Percentiles rank a stretch among this genome's conserved stretches.
Evolutionary conservation across 75 land plant species (phyloP).

Genomic region (Picea sitchensis): DNA sequence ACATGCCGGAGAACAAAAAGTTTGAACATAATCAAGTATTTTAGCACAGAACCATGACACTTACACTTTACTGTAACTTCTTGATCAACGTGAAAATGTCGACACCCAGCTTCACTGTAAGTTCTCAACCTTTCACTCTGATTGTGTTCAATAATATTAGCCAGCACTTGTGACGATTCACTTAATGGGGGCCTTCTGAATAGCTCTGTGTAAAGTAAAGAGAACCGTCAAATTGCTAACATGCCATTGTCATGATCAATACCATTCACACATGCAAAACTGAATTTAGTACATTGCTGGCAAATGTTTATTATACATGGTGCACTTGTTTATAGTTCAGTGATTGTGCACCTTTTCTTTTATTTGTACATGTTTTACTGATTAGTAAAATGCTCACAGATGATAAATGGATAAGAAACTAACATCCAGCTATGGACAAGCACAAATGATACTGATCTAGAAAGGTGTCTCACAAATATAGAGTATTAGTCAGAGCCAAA

Average conservation of each 20-base stretch:
- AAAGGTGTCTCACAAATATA: neutral
- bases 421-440: neutral
- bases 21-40: neutral
- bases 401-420: neutral
- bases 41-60: neutral
- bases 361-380: neutral
- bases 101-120: constrained; percentile 30
- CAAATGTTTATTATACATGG: neutral
- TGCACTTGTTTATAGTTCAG: neutral
- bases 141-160: constrained; percentile 13
- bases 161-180: constrained; percentile 16
- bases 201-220: constrained; percentile 18
- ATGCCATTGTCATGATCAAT: neutral
- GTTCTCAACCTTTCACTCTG: constrained; percentile 23
- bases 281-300: neutral
- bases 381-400: neutral
- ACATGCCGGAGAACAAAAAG: neutral
- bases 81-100: constrained; percentile 21
- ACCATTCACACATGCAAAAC: neutral
- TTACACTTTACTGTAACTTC: constrained; percentile 27
- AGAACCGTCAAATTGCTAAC: neutral
- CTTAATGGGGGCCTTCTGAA: constrained; percentile 24
- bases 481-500: neutral
- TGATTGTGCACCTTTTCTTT: neutral
- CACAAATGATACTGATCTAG: neutral